Conservation (phyloP, 257 asterid genomes). For the Solanum clarkiae region DNA sequence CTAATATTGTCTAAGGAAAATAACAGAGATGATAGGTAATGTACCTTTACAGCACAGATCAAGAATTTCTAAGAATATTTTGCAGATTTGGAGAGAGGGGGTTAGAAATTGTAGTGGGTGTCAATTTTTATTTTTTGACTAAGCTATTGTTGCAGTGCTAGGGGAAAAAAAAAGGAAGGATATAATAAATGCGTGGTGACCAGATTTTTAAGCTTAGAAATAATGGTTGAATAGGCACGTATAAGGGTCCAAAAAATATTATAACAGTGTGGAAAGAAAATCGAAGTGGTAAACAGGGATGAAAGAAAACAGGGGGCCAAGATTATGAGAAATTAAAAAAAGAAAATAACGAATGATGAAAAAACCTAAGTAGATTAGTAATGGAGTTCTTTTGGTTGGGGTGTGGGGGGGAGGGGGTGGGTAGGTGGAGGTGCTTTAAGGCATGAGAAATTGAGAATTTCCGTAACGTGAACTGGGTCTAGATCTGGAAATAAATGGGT, state of each 20-base stretch:
- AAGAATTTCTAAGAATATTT: neutral
- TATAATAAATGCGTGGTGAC: constrained; percentile 6
- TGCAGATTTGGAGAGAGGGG: neutral
- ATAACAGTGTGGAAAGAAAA: neutral
- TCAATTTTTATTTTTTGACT: neutral
- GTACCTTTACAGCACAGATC: constrained; percentile 2
- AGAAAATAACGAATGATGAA: neutral
- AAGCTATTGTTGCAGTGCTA: constrained; percentile 3
- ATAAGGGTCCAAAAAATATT: neutral
- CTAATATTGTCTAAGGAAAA: neutral
- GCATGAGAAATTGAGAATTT: neutral
- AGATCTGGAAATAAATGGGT: neutral
- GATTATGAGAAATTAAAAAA: neutral
- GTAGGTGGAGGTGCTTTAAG: neutral
- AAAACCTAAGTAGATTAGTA: neutral
- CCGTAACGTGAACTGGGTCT: neutral
- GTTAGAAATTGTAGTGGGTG: neutral
- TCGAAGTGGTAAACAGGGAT: neutral
- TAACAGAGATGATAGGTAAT: neutral
- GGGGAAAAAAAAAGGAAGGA: neutral
- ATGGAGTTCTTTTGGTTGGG: neutral
- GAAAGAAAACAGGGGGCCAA: neutral
- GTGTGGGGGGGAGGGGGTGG: neutral
- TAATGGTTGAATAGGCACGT: constrained; percentile 6
- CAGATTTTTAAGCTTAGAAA: constrained; percentile 1